Percentiles rank a stretch among this genome's conserved stretches.
Conservation (phyloP, 805 yeast genomes). For the Candida boidinii region DNA sequence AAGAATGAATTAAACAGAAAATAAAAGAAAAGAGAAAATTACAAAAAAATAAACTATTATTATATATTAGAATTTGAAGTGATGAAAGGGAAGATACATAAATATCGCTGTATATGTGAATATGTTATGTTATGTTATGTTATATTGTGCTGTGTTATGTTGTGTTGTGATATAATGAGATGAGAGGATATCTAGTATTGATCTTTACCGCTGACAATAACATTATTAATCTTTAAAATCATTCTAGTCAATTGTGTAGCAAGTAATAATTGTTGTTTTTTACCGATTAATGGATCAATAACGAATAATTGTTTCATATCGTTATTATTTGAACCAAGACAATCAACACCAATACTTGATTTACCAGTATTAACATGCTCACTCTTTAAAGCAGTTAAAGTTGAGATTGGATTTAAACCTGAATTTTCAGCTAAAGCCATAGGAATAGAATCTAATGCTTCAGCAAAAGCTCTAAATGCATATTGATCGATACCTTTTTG, state of each 20-base stretch:
- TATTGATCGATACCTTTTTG: conserved; percentile 96
- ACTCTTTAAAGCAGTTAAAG: conserved; percentile 75
- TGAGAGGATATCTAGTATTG: conserved; percentile 20
- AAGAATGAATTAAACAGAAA: too few species aligned
- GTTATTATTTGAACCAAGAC: conserved; percentile 78
- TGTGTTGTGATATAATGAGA: too few species aligned
- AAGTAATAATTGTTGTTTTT: conserved; percentile 87
- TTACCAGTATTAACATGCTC: conserved; percentile 69
- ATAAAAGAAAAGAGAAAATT: too few species aligned
- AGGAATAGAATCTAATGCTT: conserved; percentile 86
- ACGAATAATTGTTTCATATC: conserved; percentile 94
- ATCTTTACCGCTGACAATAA: conserved; percentile 53
- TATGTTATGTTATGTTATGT: too few species aligned
- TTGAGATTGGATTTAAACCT: conserved; percentile 90
- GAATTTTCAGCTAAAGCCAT: conserved; percentile 96
- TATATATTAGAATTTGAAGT: too few species aligned
- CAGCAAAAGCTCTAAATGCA: conserved; percentile 91
- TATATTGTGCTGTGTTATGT: too few species aligned
- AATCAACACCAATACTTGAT: conserved; percentile 83
- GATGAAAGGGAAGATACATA: too few species aligned
- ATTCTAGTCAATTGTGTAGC: conserved; percentile 97
- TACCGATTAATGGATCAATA: conserved; percentile 94
- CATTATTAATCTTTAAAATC: conserved; percentile 96
- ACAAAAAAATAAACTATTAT: too few species aligned
- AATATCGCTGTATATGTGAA: too few species aligned